These are phyloP conservation scores for Lagerstroemia speciosa DNA, from an alignment of 345 rosid species.

Conservation along the genomic window DNA sequence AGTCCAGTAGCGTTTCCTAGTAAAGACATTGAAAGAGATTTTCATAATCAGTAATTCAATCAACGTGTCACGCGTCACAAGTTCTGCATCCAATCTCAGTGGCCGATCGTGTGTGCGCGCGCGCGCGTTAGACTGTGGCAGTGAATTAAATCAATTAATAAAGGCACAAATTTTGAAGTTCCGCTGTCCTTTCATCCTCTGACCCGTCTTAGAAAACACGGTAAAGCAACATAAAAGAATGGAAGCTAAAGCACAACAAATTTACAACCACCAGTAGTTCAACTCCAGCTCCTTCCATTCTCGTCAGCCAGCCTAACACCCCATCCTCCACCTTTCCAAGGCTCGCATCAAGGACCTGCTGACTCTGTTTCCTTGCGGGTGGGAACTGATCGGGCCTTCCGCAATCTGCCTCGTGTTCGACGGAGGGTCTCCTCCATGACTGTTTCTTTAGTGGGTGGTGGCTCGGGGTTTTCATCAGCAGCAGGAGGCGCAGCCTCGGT, in stretches of 20 bases:
- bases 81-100: conserved; percentile 1
- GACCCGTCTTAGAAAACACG: not conserved
- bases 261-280: conserved; percentile 28
- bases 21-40: too few relatives aligned
- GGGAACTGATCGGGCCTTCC: conserved; percentile 39
- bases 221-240: conserved; percentile 14
- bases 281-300: conserved; percentile 17
- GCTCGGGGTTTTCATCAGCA: conserved; percentile 23
- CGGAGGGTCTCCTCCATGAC: conserved; percentile 40
- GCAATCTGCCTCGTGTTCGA: conserved; percentile 33
- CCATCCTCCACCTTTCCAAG: conserved; percentile 19
- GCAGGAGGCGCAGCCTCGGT: conserved; percentile 34
- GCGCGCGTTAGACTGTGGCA: too few relatives aligned
- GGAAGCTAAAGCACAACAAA: conserved; percentile 18
- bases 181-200: not conserved
- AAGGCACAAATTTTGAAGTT: not conserved
- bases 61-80: not conserved
- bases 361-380: conserved; percentile 21
- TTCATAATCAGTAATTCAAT: too few relatives aligned
- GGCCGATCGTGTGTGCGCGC: not conserved
- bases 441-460: conserved; percentile 47
- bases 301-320: conserved; percentile 23
- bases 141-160: too few relatives aligned
- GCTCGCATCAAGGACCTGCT: conserved; percentile 12
- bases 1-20: too few relatives aligned